These are phyloP conservation scores for Leccinum subfulvum DNA, from an alignment of 1,284 basidiomycete species.

Conservation along the genomic window DNA sequence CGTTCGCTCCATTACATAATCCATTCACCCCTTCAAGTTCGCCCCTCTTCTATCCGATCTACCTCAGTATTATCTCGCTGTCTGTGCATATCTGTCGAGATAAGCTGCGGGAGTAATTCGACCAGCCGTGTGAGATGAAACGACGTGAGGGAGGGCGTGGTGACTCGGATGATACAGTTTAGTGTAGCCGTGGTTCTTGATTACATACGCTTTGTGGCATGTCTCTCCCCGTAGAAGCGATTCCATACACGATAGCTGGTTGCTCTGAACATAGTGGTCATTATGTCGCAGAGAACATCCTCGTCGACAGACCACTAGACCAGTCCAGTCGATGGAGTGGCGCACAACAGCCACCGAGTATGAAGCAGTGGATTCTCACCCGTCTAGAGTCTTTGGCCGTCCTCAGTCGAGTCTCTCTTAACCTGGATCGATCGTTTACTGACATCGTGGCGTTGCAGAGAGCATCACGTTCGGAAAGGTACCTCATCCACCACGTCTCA, in stretches of 20 bases:
- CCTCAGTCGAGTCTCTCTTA: slow-evolving; percentile 55
- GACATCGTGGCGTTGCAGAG: slow-evolving; percentile 40
- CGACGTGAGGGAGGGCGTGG: too few relatives aligned
- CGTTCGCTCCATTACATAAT: too few relatives aligned
- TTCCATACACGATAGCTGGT: slow-evolving; percentile 52
- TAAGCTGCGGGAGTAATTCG: too few relatives aligned
- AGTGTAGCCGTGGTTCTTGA: too few relatives aligned
- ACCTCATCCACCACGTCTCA: slow-evolving; percentile 19
- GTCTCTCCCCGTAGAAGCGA: slow-evolving; percentile 11
- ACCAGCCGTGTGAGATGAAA: too few relatives aligned
- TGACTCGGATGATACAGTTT: too few relatives aligned
- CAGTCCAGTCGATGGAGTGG: slow-evolving; percentile 73
- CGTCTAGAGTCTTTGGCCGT: slow-evolving; percentile 55
- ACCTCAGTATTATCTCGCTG: too few relatives aligned
- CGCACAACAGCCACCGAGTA: slow-evolving; percentile 50
- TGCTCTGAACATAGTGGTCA: slow-evolving; percentile 68
- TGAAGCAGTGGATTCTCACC: slow-evolving; percentile 71
- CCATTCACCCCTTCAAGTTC: too few relatives aligned
- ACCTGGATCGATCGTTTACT: background rate
- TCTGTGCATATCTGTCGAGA: too few relatives aligned
- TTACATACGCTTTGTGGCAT: too few relatives aligned
- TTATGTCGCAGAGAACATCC: slow-evolving; percentile 68
- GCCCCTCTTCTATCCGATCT: too few relatives aligned
- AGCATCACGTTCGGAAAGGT: slow-evolving; percentile 80
- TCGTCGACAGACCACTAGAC: slow-evolving; percentile 61